These are phyloP conservation scores for Conticribra weissflogii DNA, from an alignment of 108 stramenopile species.

Conservation along the genomic window DNA sequence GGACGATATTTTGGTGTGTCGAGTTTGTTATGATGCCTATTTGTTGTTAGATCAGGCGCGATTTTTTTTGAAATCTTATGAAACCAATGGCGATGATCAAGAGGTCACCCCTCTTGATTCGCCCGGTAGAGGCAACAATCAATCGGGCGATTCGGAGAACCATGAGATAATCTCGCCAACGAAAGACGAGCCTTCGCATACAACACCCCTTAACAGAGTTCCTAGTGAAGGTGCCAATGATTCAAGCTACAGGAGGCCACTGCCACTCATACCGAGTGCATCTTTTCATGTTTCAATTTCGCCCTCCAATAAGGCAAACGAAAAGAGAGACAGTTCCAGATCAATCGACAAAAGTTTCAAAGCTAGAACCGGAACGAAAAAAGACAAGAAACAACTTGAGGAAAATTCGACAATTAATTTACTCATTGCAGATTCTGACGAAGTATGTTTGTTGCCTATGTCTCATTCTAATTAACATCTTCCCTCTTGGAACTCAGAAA, in stretches of 20 bases:
- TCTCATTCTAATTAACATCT: too few species aligned
- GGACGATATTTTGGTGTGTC: slow-evolving; percentile 48
- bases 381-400: slow-evolving; percentile 33
- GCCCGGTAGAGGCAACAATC: slow-evolving; percentile 26
- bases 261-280: slow-evolving; percentile 17
- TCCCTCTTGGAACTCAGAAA: slow-evolving; percentile 4
- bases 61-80: slow-evolving; percentile 18
- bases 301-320: slow-evolving; percentile 4
- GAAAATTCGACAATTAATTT: slow-evolving; percentile 45
- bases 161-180: slow-evolving; percentile 1
- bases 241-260: slow-evolving; percentile 10
- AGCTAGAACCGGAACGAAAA: slow-evolving; percentile 21
- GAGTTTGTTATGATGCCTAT: slow-evolving; percentile 49
- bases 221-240: slow-evolving; percentile 19
- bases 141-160: slow-evolving; percentile 3
- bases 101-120: slow-evolving; percentile 5
- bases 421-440: slow-evolving; percentile 40
- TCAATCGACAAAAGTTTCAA: slow-evolving; percentile 16
- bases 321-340: slow-evolving; percentile 9
- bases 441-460: slow-evolving; percentile 26
- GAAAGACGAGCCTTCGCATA: neutral
- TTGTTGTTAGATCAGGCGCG: slow-evolving; percentile 45
- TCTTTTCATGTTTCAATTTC: slow-evolving; percentile 30
- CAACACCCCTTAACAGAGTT: slow-evolving; percentile 11
- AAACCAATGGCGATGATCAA: slow-evolving; percentile 7